These are phyloP conservation scores for Colletotrichum tofieldiae DNA, from an alignment of 2,329 filamentous ascomycete genomes.

Conservation along the genomic window DNA sequence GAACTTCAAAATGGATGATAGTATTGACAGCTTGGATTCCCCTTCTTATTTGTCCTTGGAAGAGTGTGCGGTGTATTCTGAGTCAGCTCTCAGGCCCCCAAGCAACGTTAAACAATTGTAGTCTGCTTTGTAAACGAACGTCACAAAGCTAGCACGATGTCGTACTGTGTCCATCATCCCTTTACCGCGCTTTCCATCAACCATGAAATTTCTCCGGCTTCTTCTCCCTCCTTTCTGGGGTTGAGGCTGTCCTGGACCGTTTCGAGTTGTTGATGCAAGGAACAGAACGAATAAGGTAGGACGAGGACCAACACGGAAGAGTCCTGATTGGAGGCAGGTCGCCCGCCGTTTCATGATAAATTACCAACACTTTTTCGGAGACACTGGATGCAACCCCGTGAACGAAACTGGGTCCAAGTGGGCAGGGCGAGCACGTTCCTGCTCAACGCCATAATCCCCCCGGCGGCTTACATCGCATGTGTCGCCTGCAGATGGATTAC, in stretches of 20 bases:
- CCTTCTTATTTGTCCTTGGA: neutral
- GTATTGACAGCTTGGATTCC: neutral
- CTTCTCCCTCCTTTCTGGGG: neutral
- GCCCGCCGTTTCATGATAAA: slow-evolving; percentile 30
- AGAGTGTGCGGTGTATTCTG: neutral
- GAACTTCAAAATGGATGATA: slow-evolving; percentile 2
- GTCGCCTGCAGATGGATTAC: neutral
- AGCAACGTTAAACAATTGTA: too few relatives aligned
- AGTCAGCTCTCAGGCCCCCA: neutral
- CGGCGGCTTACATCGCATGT: neutral
- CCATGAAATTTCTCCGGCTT: neutral
- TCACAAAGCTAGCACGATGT: too few relatives aligned
- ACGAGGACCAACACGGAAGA: neutral
- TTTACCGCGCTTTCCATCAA: neutral
- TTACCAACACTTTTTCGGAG: slow-evolving; percentile 26
- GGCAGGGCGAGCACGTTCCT: neutral
- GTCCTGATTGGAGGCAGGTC: slow-evolving; percentile 12
- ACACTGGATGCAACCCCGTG: slow-evolving; percentile 20
- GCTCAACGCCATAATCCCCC: slow-evolving; percentile 2
- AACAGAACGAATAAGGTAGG: slow-evolving; percentile 7
- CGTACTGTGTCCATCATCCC: neutral
- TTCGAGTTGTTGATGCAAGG: slow-evolving; percentile 28
- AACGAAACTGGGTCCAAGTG: slow-evolving; percentile 2
- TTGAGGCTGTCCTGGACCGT: neutral
- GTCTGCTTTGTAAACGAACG: too few relatives aligned